Conservation (phyloP, 75 land plant species). For the Isoetes taiwanensis region DNA sequence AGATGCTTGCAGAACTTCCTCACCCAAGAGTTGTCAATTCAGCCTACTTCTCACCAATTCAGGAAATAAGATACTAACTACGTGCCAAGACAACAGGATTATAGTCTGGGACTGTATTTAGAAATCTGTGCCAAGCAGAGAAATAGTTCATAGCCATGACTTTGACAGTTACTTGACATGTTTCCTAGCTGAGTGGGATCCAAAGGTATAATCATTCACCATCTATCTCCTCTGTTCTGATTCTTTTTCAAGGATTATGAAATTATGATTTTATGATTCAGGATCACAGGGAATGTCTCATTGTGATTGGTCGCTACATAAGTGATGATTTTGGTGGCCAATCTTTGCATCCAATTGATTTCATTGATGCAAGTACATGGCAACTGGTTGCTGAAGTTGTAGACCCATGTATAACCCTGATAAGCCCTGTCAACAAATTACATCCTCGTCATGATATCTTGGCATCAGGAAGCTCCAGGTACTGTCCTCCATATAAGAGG, state of each 20-base stretch:
- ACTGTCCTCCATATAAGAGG: too few relatives aligned
- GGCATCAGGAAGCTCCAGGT: conserved; percentile 99
- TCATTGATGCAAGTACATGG: conserved; percentile 76
- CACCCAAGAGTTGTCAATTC: conserved; percentile 87
- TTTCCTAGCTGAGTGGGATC: conserved; percentile 97
- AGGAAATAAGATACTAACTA: conserved; percentile 85
- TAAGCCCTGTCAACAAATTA: conserved; percentile 91
- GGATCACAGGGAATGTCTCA: conserved; percentile 77
- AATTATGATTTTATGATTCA: conserved; percentile 11
- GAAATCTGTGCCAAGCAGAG: conserved; percentile 67
- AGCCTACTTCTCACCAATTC: conserved; percentile 82
- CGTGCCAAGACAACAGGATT: conserved; percentile 86
- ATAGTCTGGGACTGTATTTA: conserved; percentile 88
- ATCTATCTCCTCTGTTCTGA: neutral
- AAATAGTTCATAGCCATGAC: conserved; percentile 96
- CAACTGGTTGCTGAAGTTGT: conserved; percentile 77
- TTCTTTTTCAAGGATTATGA: neutral
- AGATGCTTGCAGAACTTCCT: conserved; percentile 36
- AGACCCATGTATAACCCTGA: conserved; percentile 69
- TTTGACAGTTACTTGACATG: conserved; percentile 86
- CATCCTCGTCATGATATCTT: conserved; percentile 83
- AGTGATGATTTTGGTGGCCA: conserved; percentile 81
- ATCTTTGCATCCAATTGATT: conserved; percentile 94
- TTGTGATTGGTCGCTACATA: conserved; percentile 87
- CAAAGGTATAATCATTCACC: conserved; percentile 45